Conservation (phyloP, 306 rosid genomes). For the Morella rubra region DNA sequence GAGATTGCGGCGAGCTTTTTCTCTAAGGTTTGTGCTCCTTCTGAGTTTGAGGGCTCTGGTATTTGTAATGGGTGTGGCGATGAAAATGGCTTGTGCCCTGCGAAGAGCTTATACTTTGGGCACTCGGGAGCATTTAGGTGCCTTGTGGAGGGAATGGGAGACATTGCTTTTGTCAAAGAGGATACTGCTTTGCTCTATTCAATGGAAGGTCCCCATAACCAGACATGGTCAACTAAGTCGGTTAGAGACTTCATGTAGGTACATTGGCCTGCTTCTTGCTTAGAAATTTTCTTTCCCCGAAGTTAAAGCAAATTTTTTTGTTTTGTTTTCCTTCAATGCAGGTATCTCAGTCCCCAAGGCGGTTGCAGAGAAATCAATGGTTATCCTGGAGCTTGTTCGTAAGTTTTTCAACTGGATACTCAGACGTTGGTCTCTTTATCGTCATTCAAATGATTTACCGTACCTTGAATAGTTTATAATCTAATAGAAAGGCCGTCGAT, state of each 20-base stretch:
- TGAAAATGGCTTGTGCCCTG: constrained; percentile 30
- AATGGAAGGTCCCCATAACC: constrained; percentile 33
- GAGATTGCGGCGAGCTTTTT: constrained; percentile 32
- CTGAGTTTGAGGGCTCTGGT: constrained; percentile 29
- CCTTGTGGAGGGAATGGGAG: constrained; percentile 35
- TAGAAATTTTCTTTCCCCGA: background rate
- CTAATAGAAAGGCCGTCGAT: no score
- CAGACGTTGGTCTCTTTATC: no score
- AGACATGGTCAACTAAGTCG: constrained; percentile 32
- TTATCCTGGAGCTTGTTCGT: constrained; percentile 35
- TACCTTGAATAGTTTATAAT: no score
- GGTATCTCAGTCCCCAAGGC: constrained; percentile 45
- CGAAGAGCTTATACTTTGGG: constrained; percentile 23
- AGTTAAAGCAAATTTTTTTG: constrained; percentile 2
- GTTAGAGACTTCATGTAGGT: constrained; percentile 37
- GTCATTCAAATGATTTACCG: no score
- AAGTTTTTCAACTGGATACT: constrained; percentile 15
- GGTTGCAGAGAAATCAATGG: constrained; percentile 44
- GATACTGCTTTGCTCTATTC: constrained; percentile 33
- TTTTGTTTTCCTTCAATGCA: constrained; percentile 17
- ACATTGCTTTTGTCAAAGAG: constrained; percentile 36
- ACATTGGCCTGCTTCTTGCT: background rate
- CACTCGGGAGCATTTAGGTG: constrained; percentile 41
- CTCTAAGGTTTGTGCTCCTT: constrained; percentile 37
- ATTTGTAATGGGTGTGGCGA: constrained; percentile 28